phyloP scores from a whole-genome alignment of 169 alveolate genomes.

The Fabrea salina region DNA sequence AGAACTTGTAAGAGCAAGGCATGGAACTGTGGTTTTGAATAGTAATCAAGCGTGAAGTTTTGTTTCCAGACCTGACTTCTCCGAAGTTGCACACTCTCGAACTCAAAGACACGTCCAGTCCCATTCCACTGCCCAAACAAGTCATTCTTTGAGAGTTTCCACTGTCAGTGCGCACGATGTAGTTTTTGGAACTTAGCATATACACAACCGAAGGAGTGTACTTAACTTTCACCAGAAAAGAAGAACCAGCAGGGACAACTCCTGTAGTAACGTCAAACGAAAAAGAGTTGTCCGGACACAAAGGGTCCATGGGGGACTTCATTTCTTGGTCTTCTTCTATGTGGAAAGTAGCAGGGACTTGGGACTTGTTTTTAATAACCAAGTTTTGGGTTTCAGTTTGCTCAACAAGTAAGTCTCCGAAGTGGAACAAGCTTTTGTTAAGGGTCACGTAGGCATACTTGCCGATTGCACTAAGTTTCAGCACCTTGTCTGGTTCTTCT shows the following conservation, averaged over 20 bases:
- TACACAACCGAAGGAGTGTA: constrained; percentile 60
- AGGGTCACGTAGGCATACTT: constrained; percentile 71
- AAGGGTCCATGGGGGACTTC: background rate
- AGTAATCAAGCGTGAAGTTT: constrained; percentile 64
- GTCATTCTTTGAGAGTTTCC: constrained; percentile 62
- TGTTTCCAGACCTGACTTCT: constrained; percentile 54
- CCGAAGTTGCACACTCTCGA: constrained; percentile 64
- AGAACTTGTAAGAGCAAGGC: constrained; percentile 60
- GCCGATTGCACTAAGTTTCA: constrained; percentile 69
- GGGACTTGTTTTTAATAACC: constrained; percentile 54
- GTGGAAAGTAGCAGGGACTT: constrained; percentile 58
- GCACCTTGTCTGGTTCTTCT: constrained; percentile 57
- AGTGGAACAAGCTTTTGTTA: constrained; percentile 58
- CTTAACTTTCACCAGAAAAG: constrained; percentile 56
- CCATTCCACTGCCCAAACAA: constrained; percentile 58
- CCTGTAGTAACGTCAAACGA: constrained; percentile 45
- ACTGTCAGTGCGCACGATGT: constrained; percentile 46
- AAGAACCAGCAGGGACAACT: constrained; percentile 60
- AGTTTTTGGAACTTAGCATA: constrained; percentile 50
- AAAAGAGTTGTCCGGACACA: constrained; percentile 40
- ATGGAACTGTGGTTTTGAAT: constrained; percentile 62
- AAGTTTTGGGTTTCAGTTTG: constrained; percentile 57
- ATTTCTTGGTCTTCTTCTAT: constrained; percentile 55
- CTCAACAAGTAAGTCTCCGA: constrained; percentile 59
- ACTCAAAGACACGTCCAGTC: constrained; percentile 56